phyloP scores from a whole-genome alignment of 2,329 filamentous ascomycete genomes.

The Cladosporium velox region DNA sequence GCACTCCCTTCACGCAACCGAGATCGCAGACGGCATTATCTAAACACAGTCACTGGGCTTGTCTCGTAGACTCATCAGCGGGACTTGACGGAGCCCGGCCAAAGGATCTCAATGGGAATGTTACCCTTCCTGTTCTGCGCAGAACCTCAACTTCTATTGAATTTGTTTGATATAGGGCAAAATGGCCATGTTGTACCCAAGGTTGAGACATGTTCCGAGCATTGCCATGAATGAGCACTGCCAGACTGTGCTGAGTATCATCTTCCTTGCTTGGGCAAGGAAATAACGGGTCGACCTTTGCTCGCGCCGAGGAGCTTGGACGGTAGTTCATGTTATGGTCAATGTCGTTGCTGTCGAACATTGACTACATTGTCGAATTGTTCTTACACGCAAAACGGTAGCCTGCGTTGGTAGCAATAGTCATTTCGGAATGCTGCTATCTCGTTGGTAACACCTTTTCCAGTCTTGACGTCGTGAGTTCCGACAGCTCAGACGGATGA shows the following conservation, averaged over 20 bases:
- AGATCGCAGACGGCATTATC: constrained; percentile 19
- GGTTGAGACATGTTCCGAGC: not conserved
- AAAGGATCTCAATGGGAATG: not conserved
- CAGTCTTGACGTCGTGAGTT: not conserved
- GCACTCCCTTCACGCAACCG: constrained; percentile 20
- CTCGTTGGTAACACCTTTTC: not conserved
- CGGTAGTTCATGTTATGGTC: not conserved
- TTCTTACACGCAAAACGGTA: too few species aligned
- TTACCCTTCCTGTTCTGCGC: not conserved
- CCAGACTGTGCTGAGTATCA: not conserved
- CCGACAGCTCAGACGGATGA: not conserved
- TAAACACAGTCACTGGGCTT: not conserved
- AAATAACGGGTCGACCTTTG: not conserved
- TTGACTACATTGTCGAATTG: not conserved
- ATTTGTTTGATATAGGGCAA: not conserved
- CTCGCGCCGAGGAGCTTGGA: not conserved
- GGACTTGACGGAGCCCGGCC: not conserved
- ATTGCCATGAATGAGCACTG: not conserved
- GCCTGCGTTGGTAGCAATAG: too few species aligned
- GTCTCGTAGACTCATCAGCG: too few species aligned
- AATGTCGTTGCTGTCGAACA: not conserved
- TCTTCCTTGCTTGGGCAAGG: not conserved
- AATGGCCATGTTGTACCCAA: not conserved
- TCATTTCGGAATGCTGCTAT: not conserved
- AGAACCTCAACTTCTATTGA: not conserved